Conservation (phyloP, 1,284 basidiomycete genomes). For the Ustilago tritici region DNA sequence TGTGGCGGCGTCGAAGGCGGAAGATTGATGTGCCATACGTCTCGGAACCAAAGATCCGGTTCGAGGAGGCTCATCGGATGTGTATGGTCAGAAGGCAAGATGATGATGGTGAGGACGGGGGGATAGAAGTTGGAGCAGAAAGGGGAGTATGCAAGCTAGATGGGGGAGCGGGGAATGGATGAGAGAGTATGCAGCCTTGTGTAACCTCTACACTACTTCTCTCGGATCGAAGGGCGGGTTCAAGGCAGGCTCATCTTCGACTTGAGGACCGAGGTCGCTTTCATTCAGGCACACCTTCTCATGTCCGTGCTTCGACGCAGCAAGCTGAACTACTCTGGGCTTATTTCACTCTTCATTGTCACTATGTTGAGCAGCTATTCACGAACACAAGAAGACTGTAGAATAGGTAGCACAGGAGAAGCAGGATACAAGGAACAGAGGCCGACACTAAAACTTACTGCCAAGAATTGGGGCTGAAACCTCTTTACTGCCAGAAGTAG, state of each 20-base stretch:
- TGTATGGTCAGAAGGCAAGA: constrained; percentile 10
- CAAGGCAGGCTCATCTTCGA: neutral
- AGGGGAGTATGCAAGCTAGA: constrained; percentile 12
- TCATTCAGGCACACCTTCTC: neutral
- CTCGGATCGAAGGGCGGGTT: constrained; percentile 5
- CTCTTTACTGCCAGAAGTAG: neutral
- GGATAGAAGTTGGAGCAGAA: constrained; percentile 35
- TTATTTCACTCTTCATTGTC: neutral
- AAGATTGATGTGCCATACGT: constrained; percentile 40
- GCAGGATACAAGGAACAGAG: neutral
- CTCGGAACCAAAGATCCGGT: constrained; percentile 23
- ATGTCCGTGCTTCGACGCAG: neutral
- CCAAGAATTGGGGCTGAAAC: constrained; percentile 16
- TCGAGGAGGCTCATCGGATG: constrained; percentile 47
- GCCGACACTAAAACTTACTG: constrained; percentile 9
- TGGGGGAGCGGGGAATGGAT: constrained; percentile 1
- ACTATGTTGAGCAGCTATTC: neutral
- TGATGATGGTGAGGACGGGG: constrained; percentile 4
- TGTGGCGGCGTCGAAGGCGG: neutral
- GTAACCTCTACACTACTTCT: constrained; percentile 24
- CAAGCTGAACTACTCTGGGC: neutral
- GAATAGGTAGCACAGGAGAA: neutral
- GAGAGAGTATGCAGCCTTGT: constrained; percentile 13
- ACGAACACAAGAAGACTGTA: no score
- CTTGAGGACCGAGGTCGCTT: constrained; percentile 1